These are phyloP conservation scores for Talaromyces thailandensis DNA, from an alignment of 495 filamentous ascomycete genomes.

Conservation along the genomic window DNA sequence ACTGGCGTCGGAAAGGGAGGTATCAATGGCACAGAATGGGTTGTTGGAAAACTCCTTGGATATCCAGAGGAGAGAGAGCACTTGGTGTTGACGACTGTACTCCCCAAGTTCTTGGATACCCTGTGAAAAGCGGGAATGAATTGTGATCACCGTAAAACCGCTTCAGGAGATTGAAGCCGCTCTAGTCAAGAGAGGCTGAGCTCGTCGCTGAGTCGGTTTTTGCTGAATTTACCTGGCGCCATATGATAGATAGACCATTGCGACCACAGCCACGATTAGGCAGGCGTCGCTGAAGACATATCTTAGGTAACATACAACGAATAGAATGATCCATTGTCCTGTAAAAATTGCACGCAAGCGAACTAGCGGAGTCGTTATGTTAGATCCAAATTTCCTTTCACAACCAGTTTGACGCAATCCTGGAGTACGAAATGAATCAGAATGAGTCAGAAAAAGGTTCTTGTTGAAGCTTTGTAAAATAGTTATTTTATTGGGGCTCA, in stretches of 20 bases:
- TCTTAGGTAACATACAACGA: too few relatives aligned
- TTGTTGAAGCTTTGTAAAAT: not conserved
- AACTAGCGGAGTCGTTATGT: not conserved
- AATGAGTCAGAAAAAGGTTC: not conserved
- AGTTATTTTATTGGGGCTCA: not conserved
- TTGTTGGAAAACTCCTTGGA: conserved; percentile 50
- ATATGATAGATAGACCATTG: not conserved
- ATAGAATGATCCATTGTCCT: not conserved
- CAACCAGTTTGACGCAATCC: not conserved
- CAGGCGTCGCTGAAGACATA: not conserved
- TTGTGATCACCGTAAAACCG: not conserved
- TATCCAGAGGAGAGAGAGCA: conserved; percentile 26
- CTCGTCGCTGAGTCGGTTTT: not conserved
- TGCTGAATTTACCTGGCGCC: not conserved
- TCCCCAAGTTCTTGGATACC: not conserved
- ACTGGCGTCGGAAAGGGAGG: conserved; percentile 68
- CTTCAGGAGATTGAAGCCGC: not conserved
- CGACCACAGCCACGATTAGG: not conserved
- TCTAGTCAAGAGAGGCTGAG: not conserved
- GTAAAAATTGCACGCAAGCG: not conserved
- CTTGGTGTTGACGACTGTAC: conserved; percentile 1
- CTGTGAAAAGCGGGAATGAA: conserved; percentile 2
- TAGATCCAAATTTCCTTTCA: not conserved
- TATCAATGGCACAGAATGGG: conserved; percentile 64
- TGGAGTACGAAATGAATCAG: not conserved